Conservation (phyloP, 208 protist genomes). For the Leishmania turanica region DNA sequence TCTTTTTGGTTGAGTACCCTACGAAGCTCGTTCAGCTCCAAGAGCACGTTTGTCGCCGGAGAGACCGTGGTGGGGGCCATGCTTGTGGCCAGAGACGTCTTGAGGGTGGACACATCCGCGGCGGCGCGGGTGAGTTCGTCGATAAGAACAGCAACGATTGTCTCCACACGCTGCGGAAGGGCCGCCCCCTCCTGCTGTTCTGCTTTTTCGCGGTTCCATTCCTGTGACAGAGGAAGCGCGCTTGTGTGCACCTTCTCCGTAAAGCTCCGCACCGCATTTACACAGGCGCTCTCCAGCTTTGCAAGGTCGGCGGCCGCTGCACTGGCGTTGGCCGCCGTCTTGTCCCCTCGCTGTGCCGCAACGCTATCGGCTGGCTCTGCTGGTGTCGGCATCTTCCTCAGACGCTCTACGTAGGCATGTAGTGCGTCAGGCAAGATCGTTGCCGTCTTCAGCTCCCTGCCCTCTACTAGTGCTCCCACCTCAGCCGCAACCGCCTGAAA, state of each 20-base stretch:
- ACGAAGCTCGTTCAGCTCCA: conserved; percentile 20
- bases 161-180: conserved; percentile 15
- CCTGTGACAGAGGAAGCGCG: neutral
- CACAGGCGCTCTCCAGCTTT: conserved; percentile 13
- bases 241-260: conserved; percentile 3
- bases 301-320: neutral
- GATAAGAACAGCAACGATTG: conserved; percentile 17
- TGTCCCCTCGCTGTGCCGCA: neutral
- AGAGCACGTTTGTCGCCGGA: neutral
- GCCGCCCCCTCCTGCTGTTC: conserved; percentile 11
- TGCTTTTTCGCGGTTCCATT: conserved; percentile 18
- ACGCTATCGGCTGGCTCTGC: neutral
- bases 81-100: neutral
- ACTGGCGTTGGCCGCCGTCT: neutral
- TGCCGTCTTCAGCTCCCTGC: conserved; percentile 12
- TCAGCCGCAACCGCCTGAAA: conserved; percentile 30
- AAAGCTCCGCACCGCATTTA: conserved; percentile 4
- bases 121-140: conserved; percentile 15
- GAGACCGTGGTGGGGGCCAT: neutral
- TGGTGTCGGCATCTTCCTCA: neutral
- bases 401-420: conserved; percentile 19
- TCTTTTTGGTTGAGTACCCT: conserved; percentile 22
- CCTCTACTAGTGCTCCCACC: conserved; percentile 22
- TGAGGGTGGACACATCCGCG: conserved; percentile 15
- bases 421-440: conserved; percentile 21